Conservation (phyloP, 139 green algal genomes). For the Eudorina sp. region DNA sequence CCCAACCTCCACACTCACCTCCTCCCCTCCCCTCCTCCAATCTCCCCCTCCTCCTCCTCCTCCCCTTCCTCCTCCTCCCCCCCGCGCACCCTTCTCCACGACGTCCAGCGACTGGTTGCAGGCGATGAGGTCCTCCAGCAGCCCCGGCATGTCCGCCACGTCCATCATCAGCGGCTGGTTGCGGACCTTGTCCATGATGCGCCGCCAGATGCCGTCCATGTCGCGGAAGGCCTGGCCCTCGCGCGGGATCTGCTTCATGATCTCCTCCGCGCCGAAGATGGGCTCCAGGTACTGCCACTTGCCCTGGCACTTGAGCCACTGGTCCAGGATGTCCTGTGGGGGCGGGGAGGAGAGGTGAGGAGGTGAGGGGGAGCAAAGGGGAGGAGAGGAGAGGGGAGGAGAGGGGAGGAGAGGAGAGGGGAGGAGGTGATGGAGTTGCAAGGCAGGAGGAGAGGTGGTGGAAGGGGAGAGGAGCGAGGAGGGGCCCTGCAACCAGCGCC, state of each 20-base stretch:
- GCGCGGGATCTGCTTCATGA: slow-evolving; percentile 91
- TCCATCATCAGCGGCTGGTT: slow-evolving; percentile 64
- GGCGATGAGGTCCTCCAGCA: slow-evolving; percentile 79
- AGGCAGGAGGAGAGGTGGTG: too few relatives aligned
- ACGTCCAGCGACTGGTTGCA: slow-evolving; percentile 80
- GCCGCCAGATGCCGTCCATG: slow-evolving; percentile 79
- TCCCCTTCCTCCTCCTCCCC: neutral
- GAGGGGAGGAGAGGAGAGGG: too few relatives aligned
- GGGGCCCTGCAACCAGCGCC: too few relatives aligned
- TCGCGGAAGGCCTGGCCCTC: slow-evolving; percentile 77
- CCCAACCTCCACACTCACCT: too few relatives aligned
- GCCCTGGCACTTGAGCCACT: slow-evolving; percentile 85
- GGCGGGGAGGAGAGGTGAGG: too few relatives aligned
- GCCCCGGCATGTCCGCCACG: slow-evolving; percentile 70
- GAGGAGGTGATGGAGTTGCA: too few relatives aligned
- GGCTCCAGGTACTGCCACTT: slow-evolving; percentile 93
- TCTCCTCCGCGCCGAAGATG: slow-evolving; percentile 88
- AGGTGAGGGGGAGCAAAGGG: too few relatives aligned
- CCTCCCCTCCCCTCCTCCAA: neutral
- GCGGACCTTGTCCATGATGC: slow-evolving; percentile 76
- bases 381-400: too few relatives aligned
- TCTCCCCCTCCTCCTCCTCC: too few relatives aligned
- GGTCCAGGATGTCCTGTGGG: slow-evolving; percentile 84
- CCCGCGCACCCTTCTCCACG: slow-evolving; percentile 74
- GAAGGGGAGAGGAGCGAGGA: too few relatives aligned